These are phyloP conservation scores for Centaurea solstitialis DNA, from an alignment of 129 eudicot species.

Conservation along the genomic window DNA sequence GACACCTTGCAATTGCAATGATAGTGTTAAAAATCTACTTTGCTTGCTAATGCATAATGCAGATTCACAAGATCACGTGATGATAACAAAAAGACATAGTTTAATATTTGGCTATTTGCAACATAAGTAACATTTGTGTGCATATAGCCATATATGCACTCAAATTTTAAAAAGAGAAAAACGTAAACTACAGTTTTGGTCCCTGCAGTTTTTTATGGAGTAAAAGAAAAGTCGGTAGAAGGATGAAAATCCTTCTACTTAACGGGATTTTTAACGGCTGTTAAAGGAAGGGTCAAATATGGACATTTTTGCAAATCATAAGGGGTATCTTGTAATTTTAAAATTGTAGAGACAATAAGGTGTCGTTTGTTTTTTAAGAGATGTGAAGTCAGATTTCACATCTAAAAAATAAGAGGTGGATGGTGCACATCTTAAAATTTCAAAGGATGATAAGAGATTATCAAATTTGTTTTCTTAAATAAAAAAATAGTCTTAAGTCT, in stretches of 20 bases:
- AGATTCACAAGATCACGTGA: constrained; percentile 24
- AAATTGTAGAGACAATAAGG: too few species aligned
- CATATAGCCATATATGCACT: not conserved
- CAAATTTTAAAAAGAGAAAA: too few species aligned
- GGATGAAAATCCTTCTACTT: not conserved
- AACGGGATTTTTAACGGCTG: not conserved
- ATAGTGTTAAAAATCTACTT: constrained; percentile 10
- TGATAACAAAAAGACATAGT: constrained; percentile 18
- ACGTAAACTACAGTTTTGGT: not conserved
- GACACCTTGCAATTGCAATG: constrained; percentile 15
- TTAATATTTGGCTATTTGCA: constrained; percentile 5
- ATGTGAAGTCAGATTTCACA: too few species aligned
- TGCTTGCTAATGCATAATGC: constrained; percentile 19
- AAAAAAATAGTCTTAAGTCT: too few species aligned
- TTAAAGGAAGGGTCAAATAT: not conserved
- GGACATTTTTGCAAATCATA: not conserved
- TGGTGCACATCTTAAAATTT: too few species aligned
- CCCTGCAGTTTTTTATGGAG: not conserved
- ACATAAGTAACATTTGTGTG: not conserved
- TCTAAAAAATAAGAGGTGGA: too few species aligned
- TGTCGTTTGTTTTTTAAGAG: too few species aligned
- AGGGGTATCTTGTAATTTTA: too few species aligned
- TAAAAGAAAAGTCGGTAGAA: not conserved
- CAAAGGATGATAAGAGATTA: too few species aligned
- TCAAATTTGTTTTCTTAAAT: too few species aligned